A percentile compares a stretch with the other conserved stretches of the same genome.
These are phyloP conservation scores for Petunia secreta DNA, from an alignment of 257 asterid species.

Conservation along the genomic window DNA sequence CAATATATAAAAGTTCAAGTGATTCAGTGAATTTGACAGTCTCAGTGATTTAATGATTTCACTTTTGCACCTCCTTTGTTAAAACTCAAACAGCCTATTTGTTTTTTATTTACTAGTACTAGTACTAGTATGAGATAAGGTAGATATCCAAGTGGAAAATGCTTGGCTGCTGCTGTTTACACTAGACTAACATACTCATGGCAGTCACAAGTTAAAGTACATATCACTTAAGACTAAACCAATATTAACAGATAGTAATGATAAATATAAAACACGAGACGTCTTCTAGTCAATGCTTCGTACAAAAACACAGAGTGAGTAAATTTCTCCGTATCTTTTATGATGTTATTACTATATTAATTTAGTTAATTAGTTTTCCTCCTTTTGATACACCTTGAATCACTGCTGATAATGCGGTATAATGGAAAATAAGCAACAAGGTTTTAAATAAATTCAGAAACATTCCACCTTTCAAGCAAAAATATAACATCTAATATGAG, in stretches of 20 bases:
- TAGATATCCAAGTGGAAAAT: too few species aligned
- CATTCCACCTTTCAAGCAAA: background rate
- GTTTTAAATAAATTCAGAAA: background rate
- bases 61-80: background rate
- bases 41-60: background rate
- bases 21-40: background rate
- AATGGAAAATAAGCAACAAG: background rate
- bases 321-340: too few species aligned
- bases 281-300: too few species aligned
- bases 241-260: too few species aligned
- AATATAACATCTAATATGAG: background rate
- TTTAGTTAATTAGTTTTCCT: background rate
- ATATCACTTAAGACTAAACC: too few species aligned
- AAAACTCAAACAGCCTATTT: background rate
- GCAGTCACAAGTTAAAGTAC: too few species aligned
- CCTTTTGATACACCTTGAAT: background rate
- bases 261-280: too few species aligned
- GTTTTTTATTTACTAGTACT: background rate
- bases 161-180: too few species aligned
- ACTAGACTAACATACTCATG: too few species aligned
- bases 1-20: slow-evolving; percentile 5
- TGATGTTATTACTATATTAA: too few species aligned
- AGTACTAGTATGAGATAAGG: background rate
- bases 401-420: background rate
- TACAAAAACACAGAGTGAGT: too few species aligned